Evolutionary conservation across 345 rosid species (phyloP).

Genomic region (Gossypium herbaceum): DNA sequence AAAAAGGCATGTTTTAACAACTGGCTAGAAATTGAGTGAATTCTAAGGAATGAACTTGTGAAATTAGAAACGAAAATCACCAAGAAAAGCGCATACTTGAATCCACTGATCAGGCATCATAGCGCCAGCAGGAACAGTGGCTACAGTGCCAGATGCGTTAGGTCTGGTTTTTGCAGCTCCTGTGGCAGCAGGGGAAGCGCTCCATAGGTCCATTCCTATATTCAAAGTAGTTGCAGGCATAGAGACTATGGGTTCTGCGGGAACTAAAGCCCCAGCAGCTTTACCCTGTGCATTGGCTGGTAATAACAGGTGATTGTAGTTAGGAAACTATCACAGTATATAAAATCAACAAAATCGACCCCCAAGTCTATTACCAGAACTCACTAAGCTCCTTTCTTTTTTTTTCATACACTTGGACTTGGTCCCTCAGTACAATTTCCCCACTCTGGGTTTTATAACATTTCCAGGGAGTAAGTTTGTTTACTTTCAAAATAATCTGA

Average conservation of each 20-base stretch:
- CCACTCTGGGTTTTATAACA: background rate
- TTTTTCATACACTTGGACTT: background rate
- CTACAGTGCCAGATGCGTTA: conserved; percentile 37
- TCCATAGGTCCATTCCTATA: conserved; percentile 95
- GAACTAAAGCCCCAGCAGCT: conserved; percentile 44
- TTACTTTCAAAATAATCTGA: background rate
- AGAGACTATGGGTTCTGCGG: conserved; percentile 58
- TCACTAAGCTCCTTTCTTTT: background rate
- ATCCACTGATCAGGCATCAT: conserved; percentile 57
- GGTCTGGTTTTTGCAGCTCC: conserved; percentile 62
- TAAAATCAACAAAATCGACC: background rate
- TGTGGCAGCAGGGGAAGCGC: conserved; percentile 47
- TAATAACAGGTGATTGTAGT: conserved; percentile 16
- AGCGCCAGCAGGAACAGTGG: conserved; percentile 35
- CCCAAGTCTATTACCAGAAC: background rate
- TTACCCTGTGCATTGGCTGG: conserved; percentile 64
- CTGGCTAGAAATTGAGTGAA: background rate
- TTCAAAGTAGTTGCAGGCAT: conserved; percentile 72
- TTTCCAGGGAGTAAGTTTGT: background rate
- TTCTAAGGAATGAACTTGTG: background rate
- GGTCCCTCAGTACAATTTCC: background rate
- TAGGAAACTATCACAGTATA: conserved; percentile 17
- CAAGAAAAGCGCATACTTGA: conserved; percentile 39
- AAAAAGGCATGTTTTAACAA: background rate
- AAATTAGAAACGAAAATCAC: background rate